Conservation (phyloP, 176 grass and related monocot species). For the Areca catechu region DNA sequence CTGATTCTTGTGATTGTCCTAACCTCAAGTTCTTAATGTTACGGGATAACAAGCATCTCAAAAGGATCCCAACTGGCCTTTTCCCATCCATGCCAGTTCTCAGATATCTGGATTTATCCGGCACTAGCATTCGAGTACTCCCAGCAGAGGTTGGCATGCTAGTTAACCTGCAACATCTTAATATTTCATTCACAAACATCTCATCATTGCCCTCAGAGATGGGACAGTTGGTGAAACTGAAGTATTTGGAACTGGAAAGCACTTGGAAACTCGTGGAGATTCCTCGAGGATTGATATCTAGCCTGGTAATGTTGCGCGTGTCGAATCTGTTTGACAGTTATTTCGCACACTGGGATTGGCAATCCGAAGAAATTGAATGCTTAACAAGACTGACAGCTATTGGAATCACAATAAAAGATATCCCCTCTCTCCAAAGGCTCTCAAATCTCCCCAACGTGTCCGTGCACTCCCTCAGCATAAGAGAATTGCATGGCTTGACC, state of each 20-base stretch:
- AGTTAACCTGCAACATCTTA: conserved; percentile 22
- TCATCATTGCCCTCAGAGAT: conserved; percentile 16
- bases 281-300: conserved; percentile 25
- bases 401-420: conserved; percentile 27
- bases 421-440: conserved; percentile 22
- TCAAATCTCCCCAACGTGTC: conserved; percentile 5
- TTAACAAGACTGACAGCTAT: conserved; percentile 26
- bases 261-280: conserved; percentile 37
- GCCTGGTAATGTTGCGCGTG: conserved; percentile 24
- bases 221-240: conserved; percentile 14
- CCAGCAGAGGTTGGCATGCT: conserved; percentile 32
- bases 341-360: conserved; percentile 19
- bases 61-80: conserved; percentile 17
- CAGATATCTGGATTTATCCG: conserved; percentile 33
- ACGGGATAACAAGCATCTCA: conserved; percentile 26
- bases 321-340: conserved; percentile 31
- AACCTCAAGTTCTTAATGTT: conserved; percentile 23
- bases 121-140: conserved; percentile 30
- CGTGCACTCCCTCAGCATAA: conserved; percentile 23
- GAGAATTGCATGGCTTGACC: conserved; percentile 23
- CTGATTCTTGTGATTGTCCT: conserved; percentile 18
- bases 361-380: conserved; percentile 22
- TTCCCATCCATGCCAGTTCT: conserved; percentile 10
- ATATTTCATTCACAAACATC: conserved; percentile 30
- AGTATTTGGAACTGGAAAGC: conserved; percentile 29